Evolutionary conservation across 495 filamentous ascomycete genomes (phyloP), one percentile per base, ranked within the genome.

Genomic region (Trichoderma reesei): DNA sequence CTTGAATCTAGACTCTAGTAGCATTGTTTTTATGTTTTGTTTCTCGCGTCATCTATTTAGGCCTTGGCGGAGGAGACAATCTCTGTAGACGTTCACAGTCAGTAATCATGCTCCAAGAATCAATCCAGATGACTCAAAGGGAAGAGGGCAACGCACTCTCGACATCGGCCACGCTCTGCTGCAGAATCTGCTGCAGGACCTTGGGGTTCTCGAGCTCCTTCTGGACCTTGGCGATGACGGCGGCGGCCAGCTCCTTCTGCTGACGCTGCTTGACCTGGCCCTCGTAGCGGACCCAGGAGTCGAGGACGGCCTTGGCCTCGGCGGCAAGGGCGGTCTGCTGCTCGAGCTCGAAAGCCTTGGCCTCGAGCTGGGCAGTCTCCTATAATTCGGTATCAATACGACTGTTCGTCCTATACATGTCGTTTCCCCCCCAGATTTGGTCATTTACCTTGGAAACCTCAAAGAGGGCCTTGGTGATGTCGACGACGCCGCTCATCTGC

Each of bases 221-320:
- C 76, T 88, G 87, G 70, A 97, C 93, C 86, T 96, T 99, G 77
- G 85, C 85, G 69, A 99, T 98, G 76, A 99, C 80, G 73, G 78
- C 82, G 73, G 96, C 88, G 63, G 94, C 90, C 68, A 99, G 84
- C 85, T 99, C 94, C 75, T 83, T 87, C 84, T 99, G 94, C 82
- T 98, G 90, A 73, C 94, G 86, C 80, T 92, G 88, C 89, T 97
- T 99, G 71, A 98, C 92, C 82, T 98, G 94, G 65, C 88, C 83
- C 82, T 99, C 94, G 77, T 99, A 99, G 71, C 94, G 86, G 64
- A 97, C 92, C 94, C 95, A 98, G 61, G 92, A 96, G 75, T 99
- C 94, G 63, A 99, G 86, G 41, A 97, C 93, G 60, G 83, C 71
- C 86, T 96, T 98, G 67, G 93, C 95, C 84, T 99, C 95, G 63